These are phyloP conservation scores for Pyricularia sp. DNA, from an alignment of 2,329 filamentous ascomycete species.

Conservation along the genomic window DNA sequence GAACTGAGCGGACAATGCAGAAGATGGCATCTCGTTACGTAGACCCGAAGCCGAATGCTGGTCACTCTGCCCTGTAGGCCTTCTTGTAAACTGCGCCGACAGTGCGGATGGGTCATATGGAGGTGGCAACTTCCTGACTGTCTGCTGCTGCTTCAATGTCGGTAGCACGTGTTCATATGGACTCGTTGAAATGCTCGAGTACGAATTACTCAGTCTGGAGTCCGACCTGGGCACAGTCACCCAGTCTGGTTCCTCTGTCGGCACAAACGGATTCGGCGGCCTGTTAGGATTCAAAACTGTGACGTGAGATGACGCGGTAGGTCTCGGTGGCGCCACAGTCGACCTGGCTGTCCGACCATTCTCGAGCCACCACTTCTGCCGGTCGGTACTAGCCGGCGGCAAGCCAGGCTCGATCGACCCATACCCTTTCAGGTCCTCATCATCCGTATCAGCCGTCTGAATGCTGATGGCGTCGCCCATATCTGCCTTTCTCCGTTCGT, in stretches of 20 bases:
- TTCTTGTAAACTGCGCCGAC: slow-evolving; percentile 34
- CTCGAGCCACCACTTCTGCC: slow-evolving; percentile 63
- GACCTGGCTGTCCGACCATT: slow-evolving; percentile 69
- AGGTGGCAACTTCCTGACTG: slow-evolving; percentile 42
- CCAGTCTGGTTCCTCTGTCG: slow-evolving; percentile 75
- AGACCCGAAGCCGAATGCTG: slow-evolving; percentile 4
- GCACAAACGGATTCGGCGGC: slow-evolving; percentile 72
- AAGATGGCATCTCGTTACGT: neutral
- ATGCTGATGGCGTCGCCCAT: slow-evolving; percentile 55
- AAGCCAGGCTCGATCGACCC: slow-evolving; percentile 74
- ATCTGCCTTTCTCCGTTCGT: slow-evolving; percentile 57
- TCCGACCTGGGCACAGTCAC: slow-evolving; percentile 51
- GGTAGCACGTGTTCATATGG: slow-evolving; percentile 44
- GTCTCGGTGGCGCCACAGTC: slow-evolving; percentile 53
- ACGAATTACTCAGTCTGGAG: slow-evolving; percentile 38
- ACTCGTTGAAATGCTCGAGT: slow-evolving; percentile 49
- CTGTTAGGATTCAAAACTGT: slow-evolving; percentile 64
- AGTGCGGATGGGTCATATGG: slow-evolving; percentile 36
- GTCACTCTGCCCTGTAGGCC: slow-evolving; percentile 20
- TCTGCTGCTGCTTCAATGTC: slow-evolving; percentile 24
- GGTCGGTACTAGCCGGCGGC: slow-evolving; percentile 57
- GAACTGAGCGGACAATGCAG: slow-evolving; percentile 7
- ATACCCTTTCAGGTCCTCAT: slow-evolving; percentile 75
- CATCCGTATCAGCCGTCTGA: slow-evolving; percentile 50
- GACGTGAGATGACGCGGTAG: slow-evolving; percentile 34